Base-by-base conservation (phyloP, 371 early-diverging fungal species). In the Nosema muscidifuracis region DNA sequence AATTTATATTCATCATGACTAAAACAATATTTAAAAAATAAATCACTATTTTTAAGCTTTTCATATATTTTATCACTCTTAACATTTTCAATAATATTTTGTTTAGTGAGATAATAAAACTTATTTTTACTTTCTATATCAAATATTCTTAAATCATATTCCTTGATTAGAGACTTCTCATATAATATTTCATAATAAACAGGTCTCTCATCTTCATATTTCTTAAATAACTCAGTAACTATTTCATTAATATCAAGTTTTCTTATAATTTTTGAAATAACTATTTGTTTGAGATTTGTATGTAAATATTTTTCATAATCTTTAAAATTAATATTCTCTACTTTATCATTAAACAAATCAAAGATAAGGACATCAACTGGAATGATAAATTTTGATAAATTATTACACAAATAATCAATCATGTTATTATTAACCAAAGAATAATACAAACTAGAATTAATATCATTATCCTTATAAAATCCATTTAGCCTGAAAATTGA, bases 21-120 rank as follows among this genome's bases (percentile, higher is more conserved):
- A 34, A 66, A 43, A 42, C 67, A 66, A 33, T 66, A 66, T 6
- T 66, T 40, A 66, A 66, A 66, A 16, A 40, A 34, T 22, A 66
- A 28, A 38, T 51, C 55, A 0, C 53, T 51, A 16, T 40, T 55
- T 20, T 66, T 66, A 10, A 66, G 20, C 15, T 24, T 33, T 13
- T 66, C 56, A 66, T 66, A 66, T 15, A 66, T 55, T 4, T 7
- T 10, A 26, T 15, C 16, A 22, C 10, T 10, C n/a, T 47, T n/a
- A 13, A 15, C 13, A 53, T 15, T 31, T 24, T 55, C 36, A 33
- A 53, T 22, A 66, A 66, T 34, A 66, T 36, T 22, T 66, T 22
- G 24, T 66, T 55, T 22, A 38, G 33, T 6, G 22, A 33, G 38
- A 51, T 53, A 0, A 36, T 34, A 34, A 66, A 9, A 31, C 51